Evolutionary conservation across 805 yeast genomes (phyloP).

Genomic region (Vanderwaltozyma tropicalis): DNA sequence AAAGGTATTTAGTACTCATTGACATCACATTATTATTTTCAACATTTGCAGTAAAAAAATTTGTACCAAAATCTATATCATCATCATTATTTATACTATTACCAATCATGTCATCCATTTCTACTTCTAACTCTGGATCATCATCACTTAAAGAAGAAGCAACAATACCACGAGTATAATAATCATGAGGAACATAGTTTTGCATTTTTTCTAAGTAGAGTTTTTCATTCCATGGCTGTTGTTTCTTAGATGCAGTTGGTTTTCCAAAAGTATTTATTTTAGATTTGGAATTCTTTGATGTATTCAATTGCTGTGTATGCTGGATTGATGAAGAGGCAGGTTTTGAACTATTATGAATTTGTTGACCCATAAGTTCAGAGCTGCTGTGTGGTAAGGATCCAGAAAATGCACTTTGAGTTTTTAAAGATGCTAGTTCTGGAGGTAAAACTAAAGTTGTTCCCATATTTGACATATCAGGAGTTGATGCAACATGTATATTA

Average conservation of each 20-base stretch:
- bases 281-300: not conserved
- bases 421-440: slow-evolving; percentile 19
- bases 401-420: slow-evolving; percentile 14
- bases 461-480: too few relatives aligned
- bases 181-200: slow-evolving; percentile 55
- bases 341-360: not conserved
- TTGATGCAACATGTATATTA: not conserved
- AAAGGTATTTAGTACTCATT: slow-evolving; percentile 20
- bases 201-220: slow-evolving; percentile 53
- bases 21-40: slow-evolving; percentile 14
- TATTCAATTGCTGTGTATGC: not conserved
- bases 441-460: slow-evolving; percentile 20
- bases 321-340: not conserved
- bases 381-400: slow-evolving; percentile 32
- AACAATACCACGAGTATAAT: slow-evolving; percentile 57
- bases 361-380: slow-evolving; percentile 21
- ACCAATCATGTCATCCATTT: slow-evolving; percentile 16
- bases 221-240: slow-evolving; percentile 45
- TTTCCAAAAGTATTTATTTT: not conserved
- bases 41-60: slow-evolving; percentile 10
- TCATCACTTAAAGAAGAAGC: slow-evolving; percentile 25
- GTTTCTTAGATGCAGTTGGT: slow-evolving; percentile 15
- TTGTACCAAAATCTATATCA: slow-evolving; percentile 27
- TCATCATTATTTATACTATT: slow-evolving; percentile 15
- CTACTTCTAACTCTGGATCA: slow-evolving; percentile 20